Evolutionary conservation across 192 early-diverging fungal species (phyloP), one percentile per base, ranked within the genome.

Genomic region (Coemansia sp.): DNA sequence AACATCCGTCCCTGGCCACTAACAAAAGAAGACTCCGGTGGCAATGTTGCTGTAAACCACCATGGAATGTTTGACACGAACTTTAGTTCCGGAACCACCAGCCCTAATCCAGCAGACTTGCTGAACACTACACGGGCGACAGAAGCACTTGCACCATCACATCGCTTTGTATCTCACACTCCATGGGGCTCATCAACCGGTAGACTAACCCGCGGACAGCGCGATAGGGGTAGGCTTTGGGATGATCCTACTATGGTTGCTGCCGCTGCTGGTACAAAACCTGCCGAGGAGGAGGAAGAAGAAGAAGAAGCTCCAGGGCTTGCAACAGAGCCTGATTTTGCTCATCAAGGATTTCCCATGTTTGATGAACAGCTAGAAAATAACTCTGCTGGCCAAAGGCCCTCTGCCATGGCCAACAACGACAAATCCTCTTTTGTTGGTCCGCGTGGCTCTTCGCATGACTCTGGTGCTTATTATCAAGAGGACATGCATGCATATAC

Each of bases 131-230:
- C 70, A 2, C 51, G 66, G 33, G 61, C 68, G 1, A 65, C 72
- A 1, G 68, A 71, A 1, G 80, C 80, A 4, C 51, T 83, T 59
- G 75, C 68, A 4, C 69, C 80, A 28, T 15, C 75, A 15, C 80
- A 78, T n/a, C 71, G 75, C 4, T 83, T 83, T 66, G 80, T 76
- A 7, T 78, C 80, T 34, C 75, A 83, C 18, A 83, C 75, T 53
- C 80, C 80, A 15, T 83, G 80, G 80, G 80, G 80, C 17, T 39
- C 70, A 11, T 71, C 80, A 1, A 78, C 80, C 0, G 80, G 80
- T 0, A 51, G 80, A 33, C 75, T 83, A 15, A 83, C 80, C 2
- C 68, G 75, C 36, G 75, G 68, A 64, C 75, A 76, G 71, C 75
- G 80, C 11, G 74, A 83, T 28, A 74, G 64, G 60, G 67, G 57